Percentiles rank a stretch among this genome's conserved stretches.
Evolutionary conservation across 2,329 filamentous ascomycete genomes (phyloP).

Genomic region (Fusarium sororula): DNA sequence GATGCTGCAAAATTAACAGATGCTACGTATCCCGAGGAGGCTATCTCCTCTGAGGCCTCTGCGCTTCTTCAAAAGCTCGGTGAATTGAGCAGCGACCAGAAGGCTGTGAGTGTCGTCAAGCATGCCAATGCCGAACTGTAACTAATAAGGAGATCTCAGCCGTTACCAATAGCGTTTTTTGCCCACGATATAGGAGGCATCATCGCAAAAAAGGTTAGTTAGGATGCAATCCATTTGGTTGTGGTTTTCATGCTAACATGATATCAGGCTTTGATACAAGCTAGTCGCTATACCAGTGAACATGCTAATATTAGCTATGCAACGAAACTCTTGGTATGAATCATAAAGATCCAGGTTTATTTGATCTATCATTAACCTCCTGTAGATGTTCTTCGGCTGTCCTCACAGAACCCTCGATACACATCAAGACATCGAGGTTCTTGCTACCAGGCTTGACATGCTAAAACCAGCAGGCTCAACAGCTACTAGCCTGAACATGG

Average conservation of each 20-base stretch:
- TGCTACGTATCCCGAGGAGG: neutral
- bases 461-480: neutral
- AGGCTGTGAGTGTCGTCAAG: neutral
- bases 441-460: neutral
- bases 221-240: neutral
- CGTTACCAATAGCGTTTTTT: neutral
- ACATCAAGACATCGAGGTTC: neutral
- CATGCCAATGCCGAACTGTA: neutral
- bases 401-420: neutral
- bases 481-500: neutral
- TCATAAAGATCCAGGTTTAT: accelerated
- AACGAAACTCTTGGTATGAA: neutral
- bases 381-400: constrained; percentile 4
- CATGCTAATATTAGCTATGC: neutral
- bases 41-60: neutral
- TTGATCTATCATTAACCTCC: accelerated
- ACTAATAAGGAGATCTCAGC: neutral
- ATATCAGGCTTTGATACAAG: neutral
- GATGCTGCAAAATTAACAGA: neutral
- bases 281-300: neutral
- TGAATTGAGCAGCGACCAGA: neutral
- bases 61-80: neutral
- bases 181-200: neutral
- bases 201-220: neutral
- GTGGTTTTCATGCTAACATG: neutral